Evolutionary conservation across 805 yeast genomes (phyloP).

Genomic region (Kazachstania viticola): DNA sequence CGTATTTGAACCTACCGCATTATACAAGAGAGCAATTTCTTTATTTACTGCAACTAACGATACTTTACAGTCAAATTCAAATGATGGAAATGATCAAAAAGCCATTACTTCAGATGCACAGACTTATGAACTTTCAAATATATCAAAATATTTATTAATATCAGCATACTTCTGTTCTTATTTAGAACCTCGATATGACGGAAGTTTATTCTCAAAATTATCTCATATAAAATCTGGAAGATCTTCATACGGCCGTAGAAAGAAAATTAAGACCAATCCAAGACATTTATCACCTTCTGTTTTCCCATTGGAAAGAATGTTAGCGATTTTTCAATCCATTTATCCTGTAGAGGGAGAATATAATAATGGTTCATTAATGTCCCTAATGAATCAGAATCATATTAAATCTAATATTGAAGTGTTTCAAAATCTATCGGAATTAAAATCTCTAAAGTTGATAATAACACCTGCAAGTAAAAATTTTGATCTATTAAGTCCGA

Average conservation of each 20-base stretch:
- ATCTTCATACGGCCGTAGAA: conserved; percentile 30
- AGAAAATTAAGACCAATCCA: conserved; percentile 41
- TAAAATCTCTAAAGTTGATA: conserved; percentile 42
- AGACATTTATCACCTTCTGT: conserved; percentile 58
- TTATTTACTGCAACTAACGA: conserved; percentile 26
- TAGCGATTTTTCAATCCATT: conserved; percentile 70
- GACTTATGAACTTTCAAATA: conserved; percentile 40
- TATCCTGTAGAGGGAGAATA: conserved; percentile 32
- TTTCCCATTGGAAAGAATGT: conserved; percentile 66
- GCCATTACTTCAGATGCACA: conserved; percentile 1
- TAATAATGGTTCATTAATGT: conserved; percentile 11
- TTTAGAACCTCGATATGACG: conserved; percentile 57
- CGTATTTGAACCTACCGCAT: conserved; percentile 14
- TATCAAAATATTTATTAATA: conserved; percentile 60
- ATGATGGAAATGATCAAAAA: conserved; percentile 5
- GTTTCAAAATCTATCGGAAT: conserved; percentile 48
- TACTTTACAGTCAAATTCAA: conserved; percentile 13
- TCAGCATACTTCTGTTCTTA: conserved; percentile 80
- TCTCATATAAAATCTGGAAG: conserved; percentile 35
- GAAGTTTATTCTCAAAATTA: conserved; percentile 51
- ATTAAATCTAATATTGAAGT: conserved; percentile 36
- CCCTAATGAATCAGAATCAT: conserved; percentile 11
- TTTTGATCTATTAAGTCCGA: conserved; percentile 49
- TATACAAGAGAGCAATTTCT: conserved; percentile 23
- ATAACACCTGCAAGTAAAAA: conserved; percentile 31